Evolutionary conservation across 2,329 filamentous ascomycete species (phyloP), one percentile per base, ranked within the genome.

Genomic region (Colletotrichum tanaceti): DNA sequence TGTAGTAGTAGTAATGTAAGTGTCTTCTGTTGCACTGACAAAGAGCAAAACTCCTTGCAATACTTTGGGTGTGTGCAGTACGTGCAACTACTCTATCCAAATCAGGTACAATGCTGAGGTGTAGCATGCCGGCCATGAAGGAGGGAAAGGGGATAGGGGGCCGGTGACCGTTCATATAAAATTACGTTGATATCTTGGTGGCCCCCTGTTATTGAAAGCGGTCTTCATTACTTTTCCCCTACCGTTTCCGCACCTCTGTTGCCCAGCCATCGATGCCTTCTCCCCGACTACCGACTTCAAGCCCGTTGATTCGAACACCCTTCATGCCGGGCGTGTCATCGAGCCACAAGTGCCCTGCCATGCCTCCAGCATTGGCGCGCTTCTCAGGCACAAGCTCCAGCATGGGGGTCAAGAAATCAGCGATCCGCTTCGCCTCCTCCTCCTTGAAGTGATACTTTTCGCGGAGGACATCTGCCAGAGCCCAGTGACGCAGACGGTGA

Each of bases 361-460:
- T 98, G 6, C 96, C 96, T 43, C 96, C 96, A 0, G 96, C 96
- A 77, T 98, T 99, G 13, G 96, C 96, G 47, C 96, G 86, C 79
- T 93, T 92, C 69, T 95, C 93, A 0, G 96, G 96, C 47, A 93
- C 82, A 28, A 99, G 83, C 79, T 98, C 93, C 46, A 99, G 84
- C 93, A 98, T 97, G 0, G 96, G 96, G 1, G 90, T 85, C 65
- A 99, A 79, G 80, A 99, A 98, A 35, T 93, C 91, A 18, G 90
- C 86, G 71, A 98, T 88, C 55, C 88, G 88, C 80, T 90, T 91
- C 52, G 88, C 89, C 73, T 98, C 94, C 58, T 97, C 86, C 68
- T 92, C 89, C 72, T 89, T 90, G 80, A 97, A 98, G 79, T 98
- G 96, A 77, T 99, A 99, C 78, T 99, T 99, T 80, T 99, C 96